Conservation (phyloP, 495 filamentous ascomycete species). For the Penicillium salamii region DNA sequence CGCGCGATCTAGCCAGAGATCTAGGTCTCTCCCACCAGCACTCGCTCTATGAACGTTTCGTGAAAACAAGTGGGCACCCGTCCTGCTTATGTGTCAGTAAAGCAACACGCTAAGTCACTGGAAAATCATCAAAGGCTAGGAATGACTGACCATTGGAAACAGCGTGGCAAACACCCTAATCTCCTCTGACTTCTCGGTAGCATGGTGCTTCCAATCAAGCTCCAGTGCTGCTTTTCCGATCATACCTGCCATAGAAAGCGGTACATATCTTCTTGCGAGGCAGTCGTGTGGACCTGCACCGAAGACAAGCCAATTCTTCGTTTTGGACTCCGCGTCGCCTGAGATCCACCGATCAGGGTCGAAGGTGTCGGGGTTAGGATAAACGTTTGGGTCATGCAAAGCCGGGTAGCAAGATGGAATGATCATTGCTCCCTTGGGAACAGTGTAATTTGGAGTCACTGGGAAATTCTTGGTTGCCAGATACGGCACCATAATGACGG, state of each 20-base stretch:
- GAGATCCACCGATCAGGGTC: constrained; percentile 83
- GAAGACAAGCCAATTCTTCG: constrained; percentile 95
- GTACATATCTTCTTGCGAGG: constrained; percentile 83
- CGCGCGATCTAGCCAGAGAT: no score
- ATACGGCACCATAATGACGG: constrained; percentile 95
- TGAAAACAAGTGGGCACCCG: constrained; percentile 66
- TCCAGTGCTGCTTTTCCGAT: constrained; percentile 81
- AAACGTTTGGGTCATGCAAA: constrained; percentile 85
- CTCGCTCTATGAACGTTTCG: constrained; percentile 22
- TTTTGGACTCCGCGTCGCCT: constrained; percentile 83
- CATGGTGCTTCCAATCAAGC: constrained; percentile 81
- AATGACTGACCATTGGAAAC: constrained; percentile 76
- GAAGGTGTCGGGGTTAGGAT: constrained; percentile 77
- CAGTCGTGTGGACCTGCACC: constrained; percentile 92
- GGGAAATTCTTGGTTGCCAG: constrained; percentile 87
- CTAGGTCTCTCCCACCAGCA: no score
- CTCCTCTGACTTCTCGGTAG: constrained; percentile 75
- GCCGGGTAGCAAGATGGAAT: constrained; percentile 83
- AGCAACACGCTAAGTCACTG: not conserved
- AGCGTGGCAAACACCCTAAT: constrained; percentile 95
- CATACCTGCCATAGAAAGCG: constrained; percentile 78
- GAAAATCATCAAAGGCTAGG: constrained; percentile 7
- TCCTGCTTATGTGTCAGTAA: constrained; percentile 22
- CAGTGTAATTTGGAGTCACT: constrained; percentile 76
- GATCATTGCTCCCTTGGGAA: constrained; percentile 88